These are phyloP conservation scores for Xylariomycetidae sp. DNA, from an alignment of 2,329 filamentous ascomycete species.

Conservation along the genomic window DNA sequence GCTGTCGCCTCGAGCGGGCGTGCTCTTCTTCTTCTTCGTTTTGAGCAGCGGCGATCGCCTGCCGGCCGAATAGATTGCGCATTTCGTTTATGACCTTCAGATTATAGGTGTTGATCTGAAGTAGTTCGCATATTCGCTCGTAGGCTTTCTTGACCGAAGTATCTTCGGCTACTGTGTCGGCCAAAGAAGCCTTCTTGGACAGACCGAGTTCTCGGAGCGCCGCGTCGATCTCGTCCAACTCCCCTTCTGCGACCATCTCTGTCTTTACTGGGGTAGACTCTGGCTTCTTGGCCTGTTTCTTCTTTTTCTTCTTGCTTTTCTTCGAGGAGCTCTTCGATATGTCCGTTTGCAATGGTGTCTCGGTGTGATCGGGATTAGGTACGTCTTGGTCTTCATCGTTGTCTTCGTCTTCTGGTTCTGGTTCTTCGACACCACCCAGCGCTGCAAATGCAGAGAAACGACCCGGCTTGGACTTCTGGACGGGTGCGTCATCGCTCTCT, in stretches of 20 bases:
- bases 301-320: slow-evolving; percentile 36
- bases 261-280: slow-evolving; percentile 12
- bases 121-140: slow-evolving; percentile 35
- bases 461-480: slow-evolving; percentile 37
- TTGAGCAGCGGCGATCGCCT: slow-evolving; percentile 50
- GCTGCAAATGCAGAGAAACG: slow-evolving; percentile 48
- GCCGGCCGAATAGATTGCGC: slow-evolving; percentile 57
- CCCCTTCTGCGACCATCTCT: slow-evolving; percentile 14
- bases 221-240: slow-evolving; percentile 52
- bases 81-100: slow-evolving; percentile 90
- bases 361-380: slow-evolving; percentile 10
- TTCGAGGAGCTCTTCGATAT: slow-evolving; percentile 22
- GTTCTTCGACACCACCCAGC: slow-evolving; percentile 40
- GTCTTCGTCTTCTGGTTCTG: slow-evolving; percentile 32
- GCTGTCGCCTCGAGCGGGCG: slow-evolving; percentile 28
- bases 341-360: slow-evolving; percentile 8
- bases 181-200: slow-evolving; percentile 12
- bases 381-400: slow-evolving; percentile 28
- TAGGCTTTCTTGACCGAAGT: slow-evolving; percentile 17
- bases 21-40: slow-evolving; percentile 44
- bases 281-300: slow-evolving; percentile 28
- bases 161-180: slow-evolving; percentile 4
- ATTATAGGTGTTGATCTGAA: slow-evolving; percentile 58
- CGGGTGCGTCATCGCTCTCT: slow-evolving; percentile 27
- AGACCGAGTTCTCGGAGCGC: slow-evolving; percentile 35